Evolutionary conservation across 2,329 filamentous ascomycete species (phyloP), one percentile per base, ranked within the genome.

Genomic region (Pseudogymnoascus destructans): DNA sequence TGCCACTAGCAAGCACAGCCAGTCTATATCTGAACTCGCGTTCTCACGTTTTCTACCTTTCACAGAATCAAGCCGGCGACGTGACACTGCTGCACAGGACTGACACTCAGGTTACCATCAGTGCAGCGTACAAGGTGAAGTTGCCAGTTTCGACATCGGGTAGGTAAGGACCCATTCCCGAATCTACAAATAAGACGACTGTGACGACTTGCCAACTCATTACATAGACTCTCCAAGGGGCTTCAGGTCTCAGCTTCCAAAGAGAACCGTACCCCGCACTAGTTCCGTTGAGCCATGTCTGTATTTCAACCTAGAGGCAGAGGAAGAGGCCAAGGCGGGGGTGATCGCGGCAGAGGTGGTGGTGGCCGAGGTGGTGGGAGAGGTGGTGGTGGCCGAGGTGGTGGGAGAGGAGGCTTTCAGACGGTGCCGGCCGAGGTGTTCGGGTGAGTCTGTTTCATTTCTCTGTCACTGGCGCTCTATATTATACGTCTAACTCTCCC

Each of bases 371-470:
- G 58, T 9, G 17, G 59, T 33, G 36, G 57, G 15, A 21, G 46
- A 32, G 57, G 38, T 1, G 46, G 46, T 36, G 30, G 55, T 52
- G 40, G 23, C 10, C 27, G 58, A n/a, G 59, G 58, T 9, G 17
- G 59, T 33, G 36, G 57, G 15, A 21, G 46, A 32, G 57, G 38
- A 2, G 46, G 46, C 25, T 52, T 21, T 56, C 35, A 40, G 49
- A 25, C 35, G 11, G 33, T 13, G 10, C 35, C 32, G 9, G 40
- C 40, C 5, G 55, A 55, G 32, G 55, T 58, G 17, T 59, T 58
- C 23, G 55, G 55, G 58, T 59, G 27, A 59, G 58, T 61, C 25
- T 59, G 9, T 57, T 55, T 57, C 17, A 19, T 35, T 21, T 36
- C 27, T 17, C 40, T 25, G 7, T 23, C 49, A 17, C 23, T 19